Base-by-base conservation (phyloP, 371 early-diverging fungal genomes). In the Aphelidium insulamus region DNA sequence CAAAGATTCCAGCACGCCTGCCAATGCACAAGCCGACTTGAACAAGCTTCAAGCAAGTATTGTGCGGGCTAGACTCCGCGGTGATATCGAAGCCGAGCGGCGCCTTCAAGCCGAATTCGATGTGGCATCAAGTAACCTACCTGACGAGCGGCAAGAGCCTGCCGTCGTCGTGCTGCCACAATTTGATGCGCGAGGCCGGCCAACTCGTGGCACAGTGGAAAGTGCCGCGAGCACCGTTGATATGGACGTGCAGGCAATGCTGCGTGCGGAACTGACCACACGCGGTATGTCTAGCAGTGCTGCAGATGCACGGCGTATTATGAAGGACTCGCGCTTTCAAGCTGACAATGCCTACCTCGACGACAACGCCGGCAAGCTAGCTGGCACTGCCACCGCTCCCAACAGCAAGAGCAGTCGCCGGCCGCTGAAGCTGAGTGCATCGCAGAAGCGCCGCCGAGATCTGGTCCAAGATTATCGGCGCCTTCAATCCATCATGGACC, bases 31-130 rank as follows among this genome's bases (percentile, higher is more conserved):
- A 14, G 72, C 70, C 27, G 70, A 87, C 37, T 51, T 90, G 18
- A 90, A 90, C 63, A 79, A 70, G 39, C 49, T 90, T 31, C 66
- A 75, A n/a, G 70, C 88, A 0, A 62, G 73, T 28, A 59, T 77
- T 5, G 46, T 90, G 20, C 75, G 78, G 32, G 90, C 88, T 2
- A 67, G 55, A 28, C 34, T 90, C 33, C 11, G 37, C 32, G 2
- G 67, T 66, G 5, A 44, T 56, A 16, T 39, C 55, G 24, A 1
- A 26, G 30, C 16, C 19, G 19, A 12, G 3, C 25, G 8, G 21
- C 24, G 18, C 7, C 21, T 1, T 21, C 11, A 9, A 9, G 19
- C 22, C 33, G 7, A n/a, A 24, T 5, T 25, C 26, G 33, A 36
- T 6, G 41, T 46, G 24, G n/a, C 29, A 21, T 7, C 20, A 41